A percentile compares a stretch with the other conserved stretches of the same genome.
Conservation (phyloP, 192 early-diverging fungal genomes). For the Entrophospora sp. region DNA sequence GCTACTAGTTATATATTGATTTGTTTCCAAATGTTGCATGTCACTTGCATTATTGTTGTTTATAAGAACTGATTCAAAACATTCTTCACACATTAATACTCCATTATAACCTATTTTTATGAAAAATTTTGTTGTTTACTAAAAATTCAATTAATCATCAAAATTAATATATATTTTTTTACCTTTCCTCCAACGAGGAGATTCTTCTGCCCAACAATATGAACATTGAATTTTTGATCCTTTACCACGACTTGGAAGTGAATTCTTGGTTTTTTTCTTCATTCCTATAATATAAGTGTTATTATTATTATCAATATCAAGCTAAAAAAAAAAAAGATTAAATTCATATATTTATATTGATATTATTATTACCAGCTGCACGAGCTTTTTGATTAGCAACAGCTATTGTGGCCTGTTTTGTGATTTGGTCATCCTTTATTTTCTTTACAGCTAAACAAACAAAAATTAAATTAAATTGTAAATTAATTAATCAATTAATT, state of each 20-base stretch:
- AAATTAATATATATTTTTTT: not conserved
- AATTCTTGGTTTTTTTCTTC: constrained; percentile 10
- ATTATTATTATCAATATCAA: constrained; percentile 15
- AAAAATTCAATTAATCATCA: not conserved
- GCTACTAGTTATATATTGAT: constrained; percentile 45
- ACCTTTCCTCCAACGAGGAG: constrained; percentile 57
- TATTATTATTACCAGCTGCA: constrained; percentile 21
- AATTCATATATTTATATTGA: not conserved
- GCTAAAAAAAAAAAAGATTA: not conserved
- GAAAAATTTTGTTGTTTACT: not conserved
- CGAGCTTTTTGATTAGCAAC: constrained; percentile 29
- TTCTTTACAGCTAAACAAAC: constrained; percentile 26
- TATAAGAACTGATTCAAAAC: constrained; percentile 47
- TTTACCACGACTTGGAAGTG: not conserved
- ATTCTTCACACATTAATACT: constrained; percentile 60
- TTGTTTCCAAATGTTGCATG: constrained; percentile 20
- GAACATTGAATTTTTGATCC: constrained; percentile 35
- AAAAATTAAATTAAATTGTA: not conserved
- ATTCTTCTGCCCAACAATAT: constrained; percentile 52
- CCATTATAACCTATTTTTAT: constrained; percentile 52
- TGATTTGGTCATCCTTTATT: constrained; percentile 35
- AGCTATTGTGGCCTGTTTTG: constrained; percentile 30
- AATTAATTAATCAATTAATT: not conserved
- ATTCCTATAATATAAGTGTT: not conserved
- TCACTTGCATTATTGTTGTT: constrained; percentile 29